Evolutionary conservation across 768 basidiomycete genomes (phyloP).

Genomic region (Tulasnella calospora): DNA sequence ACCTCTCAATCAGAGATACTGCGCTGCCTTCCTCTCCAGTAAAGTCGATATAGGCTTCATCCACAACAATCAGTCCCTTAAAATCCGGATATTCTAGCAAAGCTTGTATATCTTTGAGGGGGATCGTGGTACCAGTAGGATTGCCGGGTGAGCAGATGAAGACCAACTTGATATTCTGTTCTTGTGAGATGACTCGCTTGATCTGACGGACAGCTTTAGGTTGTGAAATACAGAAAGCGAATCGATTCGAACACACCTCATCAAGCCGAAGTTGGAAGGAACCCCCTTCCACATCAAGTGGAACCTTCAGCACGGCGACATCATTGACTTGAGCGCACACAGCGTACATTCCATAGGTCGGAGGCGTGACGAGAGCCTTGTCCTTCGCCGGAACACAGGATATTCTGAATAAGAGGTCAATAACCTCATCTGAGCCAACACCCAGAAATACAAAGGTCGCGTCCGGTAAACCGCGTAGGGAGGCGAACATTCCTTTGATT

Average conservation of each 20-base stretch:
- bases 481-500: constrained; percentile 72
- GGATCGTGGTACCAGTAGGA: constrained; percentile 84
- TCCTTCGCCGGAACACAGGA: constrained; percentile 75
- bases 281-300: constrained; percentile 74
- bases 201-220: constrained; percentile 45
- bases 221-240: background rate
- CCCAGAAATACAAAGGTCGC: constrained; percentile 79
- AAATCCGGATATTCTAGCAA: constrained; percentile 75
- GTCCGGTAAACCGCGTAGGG: constrained; percentile 62
- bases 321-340: constrained; percentile 97
- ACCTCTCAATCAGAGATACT: constrained; percentile 65
- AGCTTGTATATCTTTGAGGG: constrained; percentile 59
- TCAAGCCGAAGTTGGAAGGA: constrained; percentile 73
- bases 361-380: constrained; percentile 82
- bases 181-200: constrained; percentile 59
- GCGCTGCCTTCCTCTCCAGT: constrained; percentile 59
- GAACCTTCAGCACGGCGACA: constrained; percentile 70
- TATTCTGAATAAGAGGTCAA: constrained; percentile 89
- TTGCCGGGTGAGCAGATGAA: constrained; percentile 98
- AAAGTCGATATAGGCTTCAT: constrained; percentile 98
- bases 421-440: constrained; percentile 94
- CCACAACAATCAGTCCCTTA: constrained; percentile 88
- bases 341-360: constrained; percentile 96
- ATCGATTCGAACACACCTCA: constrained; percentile 46
- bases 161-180: constrained; percentile 80